Evolutionary conservation across 345 rosid species (phyloP), one percentile per base, ranked within the genome.

Genomic region (Citrus cavaleriei): DNA sequence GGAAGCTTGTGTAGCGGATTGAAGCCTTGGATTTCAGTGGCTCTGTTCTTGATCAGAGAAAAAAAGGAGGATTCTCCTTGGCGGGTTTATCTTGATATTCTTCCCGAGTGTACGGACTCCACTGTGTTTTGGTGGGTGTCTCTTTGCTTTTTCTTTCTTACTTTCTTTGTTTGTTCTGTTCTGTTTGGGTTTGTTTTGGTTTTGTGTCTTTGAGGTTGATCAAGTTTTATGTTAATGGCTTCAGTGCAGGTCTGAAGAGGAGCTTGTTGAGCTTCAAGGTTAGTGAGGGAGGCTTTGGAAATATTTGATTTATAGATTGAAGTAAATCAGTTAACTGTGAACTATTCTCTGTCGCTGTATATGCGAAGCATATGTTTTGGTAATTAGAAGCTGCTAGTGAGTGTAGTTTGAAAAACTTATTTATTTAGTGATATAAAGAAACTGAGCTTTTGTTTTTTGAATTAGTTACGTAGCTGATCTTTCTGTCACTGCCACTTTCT

Each of bases 211-310:
- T 77, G 84, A 78, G 83, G 69, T 79, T 88, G 85, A 83, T 82
- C 69, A 84, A 81, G 74, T 81, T 76, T 80, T 60, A 70, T 64
- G 79, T 74, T 77, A 64, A 79, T 88, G 88, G 88, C 82, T 90
- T 87, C 97, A 93, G 99, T 82, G 88, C 99, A 95, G 99, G 97
- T 93, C 98, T 83, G 97, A 93, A 84, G 94, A 92, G 81, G 99
- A 95, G 91, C 92, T 93, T 75, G 90, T 86, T 72, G 92, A 95
- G 87, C 89, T 95, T 79, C 91, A 91, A 92, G 99, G 99, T 95
- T 69, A 69, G 81, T 38, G 19, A 28, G 19, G 42, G 51, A 46
- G 51, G 18, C 1, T 76, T 40, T 55, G 1, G 24, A 70, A 51
- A 38, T 68, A 4, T 27, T 24, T 51, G 59, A 6, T 54, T 32